These are phyloP conservation scores for Buddleja alternifolia DNA, from an alignment of 257 asterid genomes.

Conservation along the genomic window DNA sequence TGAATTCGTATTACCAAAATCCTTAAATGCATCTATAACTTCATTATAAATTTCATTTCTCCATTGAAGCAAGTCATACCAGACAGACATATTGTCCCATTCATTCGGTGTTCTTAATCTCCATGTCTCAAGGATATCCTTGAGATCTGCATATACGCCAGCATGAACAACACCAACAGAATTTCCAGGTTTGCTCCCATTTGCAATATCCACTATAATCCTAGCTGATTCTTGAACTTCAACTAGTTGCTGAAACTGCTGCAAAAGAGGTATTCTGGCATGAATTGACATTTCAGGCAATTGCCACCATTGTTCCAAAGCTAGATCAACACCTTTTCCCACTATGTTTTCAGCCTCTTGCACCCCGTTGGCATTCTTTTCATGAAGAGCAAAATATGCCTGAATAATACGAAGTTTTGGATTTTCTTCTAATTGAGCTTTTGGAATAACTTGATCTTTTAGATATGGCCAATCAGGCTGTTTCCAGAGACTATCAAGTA, in stretches of 20 bases:
- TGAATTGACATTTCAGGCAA: constrained; percentile 98
- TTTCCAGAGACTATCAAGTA: constrained; percentile 96
- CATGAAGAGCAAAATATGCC: constrained; percentile 98
- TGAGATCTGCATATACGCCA: constrained; percentile 87
- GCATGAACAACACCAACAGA: constrained; percentile 82
- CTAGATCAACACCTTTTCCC: constrained; percentile 95
- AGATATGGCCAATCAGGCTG: constrained; percentile 98
- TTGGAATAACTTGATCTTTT: constrained; percentile 90
- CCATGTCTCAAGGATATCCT: constrained; percentile 99
- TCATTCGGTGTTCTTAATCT: constrained; percentile 97
- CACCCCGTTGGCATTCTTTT: constrained; percentile 86
- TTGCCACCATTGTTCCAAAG: constrained; percentile 99
- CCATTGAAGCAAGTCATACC: constrained; percentile 99
- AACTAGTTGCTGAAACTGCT: constrained; percentile 97
- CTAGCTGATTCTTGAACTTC: constrained; percentile 98
- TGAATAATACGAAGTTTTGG: constrained; percentile 94
- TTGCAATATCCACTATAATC: constrained; percentile 87
- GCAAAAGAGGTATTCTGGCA: constrained; percentile 92
- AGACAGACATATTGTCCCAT: constrained; percentile 97
- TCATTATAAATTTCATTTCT: constrained; percentile 97
- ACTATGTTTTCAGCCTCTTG: constrained; percentile 91
- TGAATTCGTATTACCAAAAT: constrained; percentile 76
- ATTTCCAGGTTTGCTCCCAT: constrained; percentile 87
- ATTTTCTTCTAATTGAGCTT: constrained; percentile 98
- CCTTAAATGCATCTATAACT: constrained; percentile 96